Evolutionary conservation across 371 early-diverging fungal genomes (phyloP), one percentile per base, ranked within the genome.

Genomic region (Syncephalastrum monosporum): DNA sequence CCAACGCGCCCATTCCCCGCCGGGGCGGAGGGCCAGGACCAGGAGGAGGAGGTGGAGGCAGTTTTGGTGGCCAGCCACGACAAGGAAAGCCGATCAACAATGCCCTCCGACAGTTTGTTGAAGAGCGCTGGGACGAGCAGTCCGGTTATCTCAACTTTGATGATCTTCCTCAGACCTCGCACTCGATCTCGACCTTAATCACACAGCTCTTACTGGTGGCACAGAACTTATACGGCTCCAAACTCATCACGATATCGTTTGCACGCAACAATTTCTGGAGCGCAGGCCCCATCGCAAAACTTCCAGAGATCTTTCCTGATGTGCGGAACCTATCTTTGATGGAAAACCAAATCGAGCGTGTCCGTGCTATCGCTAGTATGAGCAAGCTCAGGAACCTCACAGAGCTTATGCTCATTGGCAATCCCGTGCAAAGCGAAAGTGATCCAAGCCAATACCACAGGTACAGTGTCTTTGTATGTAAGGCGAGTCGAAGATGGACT

Each of bases 301-400:
- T 84, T n/a, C 53, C 73, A 2, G 66, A 74, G 6, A 60, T 65
- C 13, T 72, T 82, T 10, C 88, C 86, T 7, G 70, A 74, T 46
- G 41, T 87, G 10, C 67, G 68, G 49, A 84, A 83, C 53, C 49
- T 87, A 16, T 85, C 85, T 1, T 68, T 87, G 38, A 67, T 75
- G 50, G 79, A 83, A 49, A 87, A 87, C 43, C 64, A 71, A 14
- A 71, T 87, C 52, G 63, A 65, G 8, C 66, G 71, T 6, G 81
- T 70, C 61, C 59, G 72, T 15, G 70, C 74, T n/a, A 42, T 87
- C 7, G 58, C 65, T 27, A 49, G 85, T 7, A 49, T 65, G 3
- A 64, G 64, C 10, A 73, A 73, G 55, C 59, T 83, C 15, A 53
- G 54, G 4, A 53, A 71, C 1, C 59, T 85, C 50, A 70, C 70